Conservation (phyloP, 208 protist genomes). For the Crithidia fasciculata region DNA sequence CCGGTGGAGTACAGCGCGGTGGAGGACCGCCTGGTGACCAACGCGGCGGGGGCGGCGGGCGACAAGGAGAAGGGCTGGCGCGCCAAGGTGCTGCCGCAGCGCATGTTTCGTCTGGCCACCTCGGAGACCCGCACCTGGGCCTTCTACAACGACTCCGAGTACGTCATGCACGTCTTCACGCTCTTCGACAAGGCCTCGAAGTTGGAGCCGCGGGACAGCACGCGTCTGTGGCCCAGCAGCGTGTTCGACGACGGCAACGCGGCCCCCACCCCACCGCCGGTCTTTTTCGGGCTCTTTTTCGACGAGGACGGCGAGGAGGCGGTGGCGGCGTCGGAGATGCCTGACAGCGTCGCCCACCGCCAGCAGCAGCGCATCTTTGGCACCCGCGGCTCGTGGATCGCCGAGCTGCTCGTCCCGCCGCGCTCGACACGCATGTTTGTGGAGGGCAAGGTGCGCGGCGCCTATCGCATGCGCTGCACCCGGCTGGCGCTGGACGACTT, state of each 20-base stretch:
- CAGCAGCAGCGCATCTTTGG: conserved; percentile 23
- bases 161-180: conserved; percentile 52
- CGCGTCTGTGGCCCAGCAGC: conserved; percentile 27
- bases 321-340: conserved; percentile 21
- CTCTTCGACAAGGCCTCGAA: conserved; percentile 57
- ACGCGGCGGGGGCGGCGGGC: conserved; percentile 1
- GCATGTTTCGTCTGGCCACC: conserved; percentile 23
- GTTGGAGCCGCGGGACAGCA: conserved; percentile 46
- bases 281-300: conserved; percentile 32
- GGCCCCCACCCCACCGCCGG: conserved; percentile 13
- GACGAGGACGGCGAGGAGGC: conserved; percentile 25
- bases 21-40: conserved; percentile 8
- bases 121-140: conserved; percentile 53
- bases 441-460: conserved; percentile 24
- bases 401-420: conserved; percentile 26
- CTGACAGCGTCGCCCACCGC: conserved; percentile 14
- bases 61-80: conserved; percentile 9
- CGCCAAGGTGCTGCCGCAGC: conserved; percentile 24
- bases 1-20: conserved; percentile 27
- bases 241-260: conserved; percentile 26
- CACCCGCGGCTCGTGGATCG: conserved; percentile 19
- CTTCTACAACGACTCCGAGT: conserved; percentile 69
- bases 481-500: conserved; percentile 25
- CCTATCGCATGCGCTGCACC: conserved; percentile 35
- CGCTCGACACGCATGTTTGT: conserved; percentile 23